Evolutionary conservation across 345 rosid genomes (phyloP), one percentile per base, ranked within the genome.

Genomic region (Firmiana major): DNA sequence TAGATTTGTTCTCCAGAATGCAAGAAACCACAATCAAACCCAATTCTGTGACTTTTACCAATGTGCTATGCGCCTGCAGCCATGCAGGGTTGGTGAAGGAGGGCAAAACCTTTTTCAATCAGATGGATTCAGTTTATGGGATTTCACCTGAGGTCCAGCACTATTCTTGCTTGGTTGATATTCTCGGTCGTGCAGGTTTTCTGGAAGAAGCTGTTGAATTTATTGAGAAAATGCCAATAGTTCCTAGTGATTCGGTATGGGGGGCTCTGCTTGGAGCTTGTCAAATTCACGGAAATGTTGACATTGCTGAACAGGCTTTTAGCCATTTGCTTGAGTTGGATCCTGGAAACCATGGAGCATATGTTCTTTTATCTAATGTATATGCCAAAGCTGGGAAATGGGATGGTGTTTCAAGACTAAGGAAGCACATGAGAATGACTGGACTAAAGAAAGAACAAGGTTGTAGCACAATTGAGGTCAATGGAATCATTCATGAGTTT

Each of bases 181-280:
- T 86, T 55, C 90, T 93, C 7, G 93, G 90, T 2, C 91, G 92
- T 76, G 92, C 92, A 0, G 97, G 95, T 64, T 81, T 70, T 80
- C 66, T 92, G 3, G 88, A 86, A 66, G 94, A 90, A 84, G 97
- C 95, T 76, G 71, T 85, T 69, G 81, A 87, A 63, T 79, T 92
- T 31, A 88, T 88, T 34, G 84, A 86, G 77, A 84, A 82, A 73
- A 92, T 92, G 91, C 91, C 93, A 21, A 80, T 89, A 76, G 68
- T 28, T 48, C 90, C 93, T 11, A 84, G 84, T 51, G 77, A 85
- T 45, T 85, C 93, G 43, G 87, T 87, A 6, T 89, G 93, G 92
- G 93, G 93, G 31, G 93, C 95, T 8, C 78, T 88, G 13, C 93
- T 92, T 31, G 92, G 97, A 49, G 93, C 93, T 24, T 92, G 95